Evolutionary conservation across 805 yeast genomes (phyloP).

Genomic region (Yarrowia keelungensis): DNA sequence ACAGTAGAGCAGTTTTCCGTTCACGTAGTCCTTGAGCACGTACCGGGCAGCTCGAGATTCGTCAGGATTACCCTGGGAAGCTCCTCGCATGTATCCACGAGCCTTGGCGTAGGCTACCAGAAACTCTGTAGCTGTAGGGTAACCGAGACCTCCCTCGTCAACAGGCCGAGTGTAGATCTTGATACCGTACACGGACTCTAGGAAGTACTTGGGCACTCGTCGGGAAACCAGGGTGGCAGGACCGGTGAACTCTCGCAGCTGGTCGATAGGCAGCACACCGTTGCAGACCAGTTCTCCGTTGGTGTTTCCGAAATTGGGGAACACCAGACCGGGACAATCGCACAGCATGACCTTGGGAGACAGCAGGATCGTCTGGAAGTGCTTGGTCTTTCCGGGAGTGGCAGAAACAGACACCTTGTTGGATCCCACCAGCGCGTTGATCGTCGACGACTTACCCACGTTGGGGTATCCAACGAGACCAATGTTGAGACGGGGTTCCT

Average conservation of each 20-base stretch:
- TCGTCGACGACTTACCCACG: slow-evolving; percentile 96
- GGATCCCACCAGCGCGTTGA: slow-evolving; percentile 94
- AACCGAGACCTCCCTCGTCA: slow-evolving; percentile 88
- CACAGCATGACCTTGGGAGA: slow-evolving; percentile 85
- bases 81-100: slow-evolving; percentile 92
- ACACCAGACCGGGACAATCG: slow-evolving; percentile 99
- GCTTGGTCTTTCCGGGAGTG: slow-evolving; percentile 99
- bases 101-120: slow-evolving; percentile 93
- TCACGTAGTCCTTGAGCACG: slow-evolving; percentile 91
- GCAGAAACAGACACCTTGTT: slow-evolving; percentile 98
- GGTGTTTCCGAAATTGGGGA: slow-evolving; percentile 96
- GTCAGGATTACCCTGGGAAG: slow-evolving; percentile 90
- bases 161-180: slow-evolving; percentile 75
- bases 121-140: slow-evolving; percentile 86
- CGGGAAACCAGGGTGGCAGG: slow-evolving; percentile 86
- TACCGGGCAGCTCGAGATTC: slow-evolving; percentile 93
- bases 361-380: slow-evolving; percentile 92
- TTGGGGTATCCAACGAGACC: slow-evolving; percentile 99
- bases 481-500: slow-evolving; percentile 70
- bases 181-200: slow-evolving; percentile 94
- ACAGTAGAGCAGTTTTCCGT: slow-evolving; percentile 82
- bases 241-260: slow-evolving; percentile 87
- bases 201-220: slow-evolving; percentile 83
- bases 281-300: slow-evolving; percentile 96
- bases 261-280: slow-evolving; percentile 99